phyloP scores from a whole-genome alignment of 495 filamentous ascomycete species.

The Hypoxylon fuscum region DNA sequence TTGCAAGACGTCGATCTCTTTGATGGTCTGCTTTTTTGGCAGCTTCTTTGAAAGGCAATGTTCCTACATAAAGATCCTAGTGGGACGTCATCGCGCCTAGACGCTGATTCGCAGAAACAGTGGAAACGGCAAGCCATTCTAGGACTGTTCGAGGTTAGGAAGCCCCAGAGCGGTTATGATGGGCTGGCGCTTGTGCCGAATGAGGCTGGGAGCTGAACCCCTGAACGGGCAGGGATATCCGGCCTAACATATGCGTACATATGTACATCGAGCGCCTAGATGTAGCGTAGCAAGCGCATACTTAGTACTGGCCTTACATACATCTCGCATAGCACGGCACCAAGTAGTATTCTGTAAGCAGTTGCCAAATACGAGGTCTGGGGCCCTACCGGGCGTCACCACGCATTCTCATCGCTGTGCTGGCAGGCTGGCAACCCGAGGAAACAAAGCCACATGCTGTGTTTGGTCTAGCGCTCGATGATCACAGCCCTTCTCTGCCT shows the following conservation, averaged over 20 bases:
- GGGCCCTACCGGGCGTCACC: constrained; percentile 30
- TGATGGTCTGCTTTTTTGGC: constrained; percentile 15
- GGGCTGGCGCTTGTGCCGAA: constrained; percentile 28
- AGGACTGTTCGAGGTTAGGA: constrained; percentile 22
- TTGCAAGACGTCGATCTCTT: constrained; percentile 33
- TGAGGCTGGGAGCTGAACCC: constrained; percentile 38
- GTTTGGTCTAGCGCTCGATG: constrained; percentile 34
- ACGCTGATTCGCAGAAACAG: constrained; percentile 29
- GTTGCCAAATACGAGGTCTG: constrained; percentile 37
- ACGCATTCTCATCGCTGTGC: constrained; percentile 33
- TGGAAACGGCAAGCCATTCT: constrained; percentile 21
- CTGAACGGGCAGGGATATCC: constrained; percentile 10
- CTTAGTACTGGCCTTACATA: neutral
- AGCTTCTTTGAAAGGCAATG: constrained; percentile 25
- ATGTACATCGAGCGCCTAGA: constrained; percentile 37
- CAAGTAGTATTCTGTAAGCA: constrained; percentile 6
- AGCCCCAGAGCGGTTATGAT: constrained; percentile 29
- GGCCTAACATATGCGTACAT: constrained; percentile 6
- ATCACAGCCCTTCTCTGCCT: constrained; percentile 26
- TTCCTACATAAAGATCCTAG: constrained; percentile 25
- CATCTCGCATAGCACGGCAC: neutral
- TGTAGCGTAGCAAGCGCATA: constrained; percentile 25
- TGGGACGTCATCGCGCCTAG: constrained; percentile 33
- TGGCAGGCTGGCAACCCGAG: no score
- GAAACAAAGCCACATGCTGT: constrained; percentile 36